Evolutionary conservation across 2,329 filamentous ascomycete species (phyloP).

Genomic region (Ophiostoma piceae): DNA sequence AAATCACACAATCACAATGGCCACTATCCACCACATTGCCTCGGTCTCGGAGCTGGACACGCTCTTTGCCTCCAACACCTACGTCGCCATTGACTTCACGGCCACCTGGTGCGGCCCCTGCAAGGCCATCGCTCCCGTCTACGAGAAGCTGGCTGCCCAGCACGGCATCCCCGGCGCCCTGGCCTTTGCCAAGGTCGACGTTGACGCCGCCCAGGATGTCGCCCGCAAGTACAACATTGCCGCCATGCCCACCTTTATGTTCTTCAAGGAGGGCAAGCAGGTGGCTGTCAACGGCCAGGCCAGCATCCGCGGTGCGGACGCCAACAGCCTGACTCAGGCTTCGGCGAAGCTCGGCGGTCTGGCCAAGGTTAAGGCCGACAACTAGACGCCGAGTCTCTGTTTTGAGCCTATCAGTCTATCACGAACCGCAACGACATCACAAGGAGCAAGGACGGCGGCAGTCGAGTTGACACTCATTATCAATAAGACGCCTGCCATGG

Average conservation of each 20-base stretch:
- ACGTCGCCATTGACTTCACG: slow-evolving; percentile 53
- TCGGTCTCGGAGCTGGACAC: slow-evolving; percentile 43
- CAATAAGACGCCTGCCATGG: background rate
- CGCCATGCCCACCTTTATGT: slow-evolving; percentile 55
- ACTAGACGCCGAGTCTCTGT: background rate
- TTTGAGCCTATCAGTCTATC: background rate
- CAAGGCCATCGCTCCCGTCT: slow-evolving; percentile 54
- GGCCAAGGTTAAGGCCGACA: slow-evolving; percentile 16
- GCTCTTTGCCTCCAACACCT: slow-evolving; percentile 45
- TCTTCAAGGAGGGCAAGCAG: slow-evolving; percentile 39
- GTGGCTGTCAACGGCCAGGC: slow-evolving; percentile 14
- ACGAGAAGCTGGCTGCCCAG: slow-evolving; percentile 42
- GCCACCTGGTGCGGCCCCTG: slow-evolving; percentile 56
- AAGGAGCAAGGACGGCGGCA: background rate
- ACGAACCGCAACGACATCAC: background rate
- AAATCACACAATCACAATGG: slow-evolving; percentile 16
- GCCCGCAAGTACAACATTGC: slow-evolving; percentile 47
- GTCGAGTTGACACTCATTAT: background rate
- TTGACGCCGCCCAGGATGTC: slow-evolving; percentile 49
- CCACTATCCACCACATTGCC: slow-evolving; percentile 39
- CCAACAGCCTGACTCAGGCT: slow-evolving; percentile 14
- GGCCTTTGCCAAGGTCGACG: slow-evolving; percentile 55
- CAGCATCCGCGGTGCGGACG: slow-evolving; percentile 8
- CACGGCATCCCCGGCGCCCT: slow-evolving; percentile 40
- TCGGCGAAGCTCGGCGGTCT: slow-evolving; percentile 14